phyloP scores from a whole-genome alignment of 129 eudicot genomes.

The Sambucus nigra region DNA sequence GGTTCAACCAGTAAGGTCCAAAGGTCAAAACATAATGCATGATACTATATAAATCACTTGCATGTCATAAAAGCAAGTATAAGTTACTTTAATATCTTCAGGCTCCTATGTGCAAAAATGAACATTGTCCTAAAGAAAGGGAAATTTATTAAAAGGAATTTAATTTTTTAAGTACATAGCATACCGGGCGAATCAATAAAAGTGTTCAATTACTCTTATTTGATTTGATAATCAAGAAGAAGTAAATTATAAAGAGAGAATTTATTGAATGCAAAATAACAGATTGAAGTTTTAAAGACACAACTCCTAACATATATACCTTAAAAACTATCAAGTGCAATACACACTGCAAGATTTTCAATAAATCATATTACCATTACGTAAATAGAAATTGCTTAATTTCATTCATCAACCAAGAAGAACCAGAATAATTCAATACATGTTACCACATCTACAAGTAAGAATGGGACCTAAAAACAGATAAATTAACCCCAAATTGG shows the following conservation, averaged over 20 bases:
- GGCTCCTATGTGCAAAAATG: background rate
- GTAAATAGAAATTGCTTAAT: background rate
- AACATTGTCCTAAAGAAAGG: too few species aligned
- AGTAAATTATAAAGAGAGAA: background rate
- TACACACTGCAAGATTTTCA: background rate
- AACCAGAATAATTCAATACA: background rate
- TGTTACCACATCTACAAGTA: background rate
- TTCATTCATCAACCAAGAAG: background rate
- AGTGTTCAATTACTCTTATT: background rate
- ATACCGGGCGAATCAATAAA: too few species aligned
- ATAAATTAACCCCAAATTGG: background rate
- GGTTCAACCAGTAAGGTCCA: background rate
- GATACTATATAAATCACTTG: too few species aligned
- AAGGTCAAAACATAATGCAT: background rate
- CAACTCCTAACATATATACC: background rate
- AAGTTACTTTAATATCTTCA: background rate
- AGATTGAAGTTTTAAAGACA: background rate
- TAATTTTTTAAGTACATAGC: too few species aligned
- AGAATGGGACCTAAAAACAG: background rate
- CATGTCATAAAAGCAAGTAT: background rate
- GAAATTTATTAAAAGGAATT: too few species aligned
- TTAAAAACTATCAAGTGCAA: background rate
- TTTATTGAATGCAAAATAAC: too few species aligned
- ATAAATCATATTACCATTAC: too few species aligned
- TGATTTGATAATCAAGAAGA: too few species aligned